Evolutionary conservation across 2,329 filamentous ascomycete genomes (phyloP).

Genomic region (Rutstroemia sydowiana): DNA sequence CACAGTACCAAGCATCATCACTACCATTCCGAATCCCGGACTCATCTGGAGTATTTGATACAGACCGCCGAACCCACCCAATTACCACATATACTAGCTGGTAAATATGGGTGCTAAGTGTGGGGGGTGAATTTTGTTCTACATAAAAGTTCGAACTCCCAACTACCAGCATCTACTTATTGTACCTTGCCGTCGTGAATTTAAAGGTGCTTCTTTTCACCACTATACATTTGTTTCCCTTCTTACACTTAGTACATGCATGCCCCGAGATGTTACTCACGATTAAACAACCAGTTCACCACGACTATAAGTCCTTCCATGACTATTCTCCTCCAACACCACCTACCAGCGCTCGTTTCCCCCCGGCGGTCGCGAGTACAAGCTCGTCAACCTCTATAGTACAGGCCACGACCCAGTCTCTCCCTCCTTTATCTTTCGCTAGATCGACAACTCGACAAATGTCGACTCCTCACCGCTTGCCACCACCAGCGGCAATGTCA

Average conservation of each 20-base stretch:
- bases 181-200: conserved; percentile 16
- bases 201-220: conserved; percentile 23
- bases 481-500: conserved; percentile 59
- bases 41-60: conserved; percentile 18
- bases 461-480: conserved; percentile 64
- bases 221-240: conserved; percentile 23
- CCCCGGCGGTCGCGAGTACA: conserved; percentile 31
- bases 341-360: conserved; percentile 36
- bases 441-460: conserved; percentile 48
- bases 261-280: conserved; percentile 42
- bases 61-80: conserved; percentile 10
- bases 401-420: conserved; percentile 24
- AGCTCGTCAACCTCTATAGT: conserved; percentile 28
- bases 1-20: conserved; percentile 16
- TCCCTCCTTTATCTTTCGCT: conserved; percentile 26
- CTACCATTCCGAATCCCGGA: conserved; percentile 21
- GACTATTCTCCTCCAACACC: conserved; percentile 38
- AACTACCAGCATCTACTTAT: conserved; percentile 19
- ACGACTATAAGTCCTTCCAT: conserved; percentile 40
- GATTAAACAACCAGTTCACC: conserved; percentile 40
- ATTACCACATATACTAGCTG: conserved; percentile 26
- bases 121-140: conserved; percentile 22
- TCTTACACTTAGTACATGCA: conserved; percentile 26
- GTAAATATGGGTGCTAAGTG: conserved; percentile 21
- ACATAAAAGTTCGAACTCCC: conserved; percentile 25